Percentiles rank a stretch among this genome's conserved stretches.
These are phyloP conservation scores for Manihot esculenta DNA, from an alignment of 441 rosid species.

Conservation along the genomic window DNA sequence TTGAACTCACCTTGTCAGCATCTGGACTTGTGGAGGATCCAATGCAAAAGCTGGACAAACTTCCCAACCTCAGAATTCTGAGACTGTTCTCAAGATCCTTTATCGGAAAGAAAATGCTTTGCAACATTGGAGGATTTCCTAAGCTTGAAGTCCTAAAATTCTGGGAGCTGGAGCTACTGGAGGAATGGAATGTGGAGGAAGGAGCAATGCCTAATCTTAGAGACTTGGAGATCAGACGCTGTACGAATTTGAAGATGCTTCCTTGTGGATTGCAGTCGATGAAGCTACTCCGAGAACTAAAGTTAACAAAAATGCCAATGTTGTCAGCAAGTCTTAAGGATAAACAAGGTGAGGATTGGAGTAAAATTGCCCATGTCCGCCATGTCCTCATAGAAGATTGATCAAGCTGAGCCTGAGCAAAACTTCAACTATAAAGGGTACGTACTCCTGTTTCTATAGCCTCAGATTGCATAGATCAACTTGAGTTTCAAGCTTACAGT, in stretches of 20 bases:
- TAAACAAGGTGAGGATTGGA: neutral
- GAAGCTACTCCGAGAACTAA: neutral
- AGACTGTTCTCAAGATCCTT: neutral
- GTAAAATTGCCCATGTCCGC: neutral
- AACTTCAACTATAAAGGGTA: too few species aligned
- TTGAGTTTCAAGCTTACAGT: too few species aligned
- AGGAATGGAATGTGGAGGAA: conserved; percentile 6
- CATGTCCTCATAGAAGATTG: neutral
- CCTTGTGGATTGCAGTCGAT: neutral
- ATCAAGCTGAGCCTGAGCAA: too few species aligned
- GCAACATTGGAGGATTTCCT: neutral
- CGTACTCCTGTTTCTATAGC: too few species aligned
- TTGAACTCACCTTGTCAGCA: too few species aligned
- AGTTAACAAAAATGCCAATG: neutral
- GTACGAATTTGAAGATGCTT: neutral
- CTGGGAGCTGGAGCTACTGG: neutral
- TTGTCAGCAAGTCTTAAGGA: neutral
- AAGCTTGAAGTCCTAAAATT: neutral
- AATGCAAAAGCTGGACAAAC: neutral
- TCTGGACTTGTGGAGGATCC: conserved; percentile 2
- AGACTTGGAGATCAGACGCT: neutral
- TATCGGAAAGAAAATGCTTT: neutral
- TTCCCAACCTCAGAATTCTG: neutral
- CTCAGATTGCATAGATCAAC: too few species aligned
- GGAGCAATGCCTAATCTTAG: neutral